Evolutionary conservation across 768 basidiomycete genomes (phyloP).

Genomic region (Thelephora aurantiotincta): DNA sequence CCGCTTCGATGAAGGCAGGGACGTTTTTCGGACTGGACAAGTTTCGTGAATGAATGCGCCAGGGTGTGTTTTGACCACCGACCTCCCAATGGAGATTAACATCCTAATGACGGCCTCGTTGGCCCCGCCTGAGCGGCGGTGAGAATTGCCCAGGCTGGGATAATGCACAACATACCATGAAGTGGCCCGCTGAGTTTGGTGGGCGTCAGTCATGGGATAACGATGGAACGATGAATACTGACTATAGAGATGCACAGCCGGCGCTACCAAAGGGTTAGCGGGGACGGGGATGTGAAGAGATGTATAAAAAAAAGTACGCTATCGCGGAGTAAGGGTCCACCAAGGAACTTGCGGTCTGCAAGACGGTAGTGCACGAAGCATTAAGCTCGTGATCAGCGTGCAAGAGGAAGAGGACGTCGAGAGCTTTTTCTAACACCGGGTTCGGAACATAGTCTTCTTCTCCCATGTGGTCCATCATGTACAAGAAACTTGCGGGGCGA

Average conservation of each 20-base stretch:
- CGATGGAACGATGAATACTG: slow-evolving; percentile 19
- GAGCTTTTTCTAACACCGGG: slow-evolving; percentile 74
- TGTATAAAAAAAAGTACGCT: slow-evolving; percentile 29
- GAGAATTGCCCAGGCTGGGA: background rate
- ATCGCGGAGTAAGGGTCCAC: slow-evolving; percentile 87
- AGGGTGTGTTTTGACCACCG: slow-evolving; percentile 13
- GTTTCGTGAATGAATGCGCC: background rate
- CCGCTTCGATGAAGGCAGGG: slow-evolving; percentile 71
- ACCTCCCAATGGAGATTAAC: slow-evolving; percentile 80
- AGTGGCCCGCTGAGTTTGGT: slow-evolving; percentile 41
- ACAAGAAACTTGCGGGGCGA: slow-evolving; percentile 38
- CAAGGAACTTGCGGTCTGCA: slow-evolving; percentile 80
- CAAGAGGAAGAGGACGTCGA: slow-evolving; percentile 78
- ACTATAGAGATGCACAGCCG: slow-evolving; percentile 83
- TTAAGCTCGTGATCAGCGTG: slow-evolving; percentile 91
- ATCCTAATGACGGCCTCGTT: slow-evolving; percentile 93
- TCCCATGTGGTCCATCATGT: slow-evolving; percentile 78
- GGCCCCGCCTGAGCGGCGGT: slow-evolving; percentile 46
- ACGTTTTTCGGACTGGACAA: slow-evolving; percentile 60
- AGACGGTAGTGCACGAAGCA: slow-evolving; percentile 70
- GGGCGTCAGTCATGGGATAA: background rate
- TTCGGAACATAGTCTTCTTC: slow-evolving; percentile 65
- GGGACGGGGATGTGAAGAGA: background rate
- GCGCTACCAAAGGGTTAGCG: slow-evolving; percentile 29
- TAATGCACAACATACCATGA: slow-evolving; percentile 31